A percentile compares a stretch with the other conserved stretches of the same genome.
phyloP scores from a whole-genome alignment of 148 eudicot species.

The Polygonum aviculare region DNA sequence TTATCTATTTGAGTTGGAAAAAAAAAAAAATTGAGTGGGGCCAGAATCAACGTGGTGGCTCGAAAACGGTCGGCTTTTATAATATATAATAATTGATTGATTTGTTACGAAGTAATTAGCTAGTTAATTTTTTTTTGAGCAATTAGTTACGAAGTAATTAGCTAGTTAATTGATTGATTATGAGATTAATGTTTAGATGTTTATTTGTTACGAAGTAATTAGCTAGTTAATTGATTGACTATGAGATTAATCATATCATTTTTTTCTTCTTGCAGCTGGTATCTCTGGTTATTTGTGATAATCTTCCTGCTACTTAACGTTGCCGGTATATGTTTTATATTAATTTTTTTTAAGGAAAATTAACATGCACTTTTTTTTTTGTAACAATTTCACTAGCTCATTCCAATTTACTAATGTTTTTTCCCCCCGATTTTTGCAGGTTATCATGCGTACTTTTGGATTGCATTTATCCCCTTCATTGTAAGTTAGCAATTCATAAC shows the following conservation, averaged over 20 bases:
- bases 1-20: no score
- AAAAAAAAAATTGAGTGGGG: no score
- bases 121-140: no score
- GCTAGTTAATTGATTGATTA: no score
- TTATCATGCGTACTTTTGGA: slow-evolving; percentile 95
- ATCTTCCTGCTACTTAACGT: slow-evolving; percentile 82
- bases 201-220: no score
- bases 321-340: slow-evolving; percentile 43
- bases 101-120: no score
- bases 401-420: not conserved
- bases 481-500: slow-evolving; percentile 16
- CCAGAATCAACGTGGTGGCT: no score
- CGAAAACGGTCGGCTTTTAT: no score
- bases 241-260: not conserved
- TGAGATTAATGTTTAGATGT: not conserved
- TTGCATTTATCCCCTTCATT: slow-evolving; percentile 74
- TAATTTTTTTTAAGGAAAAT: not conserved
- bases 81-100: no score
- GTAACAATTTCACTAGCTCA: not conserved
- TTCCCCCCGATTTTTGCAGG: slow-evolving; percentile 32
- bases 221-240: slow-evolving; percentile 15
- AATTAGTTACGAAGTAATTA: no score
- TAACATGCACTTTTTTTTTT: not conserved
- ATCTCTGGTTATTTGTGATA: slow-evolving; percentile 81
- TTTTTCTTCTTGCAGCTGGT: slow-evolving; percentile 69